These are phyloP conservation scores for Daucus carota DNA, from an alignment of 129 eudicot genomes.

Conservation along the genomic window DNA sequence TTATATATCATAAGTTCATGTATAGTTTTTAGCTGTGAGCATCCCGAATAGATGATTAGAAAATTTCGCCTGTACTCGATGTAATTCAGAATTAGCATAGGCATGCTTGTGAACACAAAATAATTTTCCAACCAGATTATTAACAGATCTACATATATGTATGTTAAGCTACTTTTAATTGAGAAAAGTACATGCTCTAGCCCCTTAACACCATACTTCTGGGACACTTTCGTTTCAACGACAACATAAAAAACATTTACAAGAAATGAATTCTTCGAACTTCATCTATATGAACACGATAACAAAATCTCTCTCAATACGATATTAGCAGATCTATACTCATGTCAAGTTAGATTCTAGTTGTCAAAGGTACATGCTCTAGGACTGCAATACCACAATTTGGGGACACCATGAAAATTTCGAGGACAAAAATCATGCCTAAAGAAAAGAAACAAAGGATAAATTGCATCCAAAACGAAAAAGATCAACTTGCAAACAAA, in stretches of 20 bases:
- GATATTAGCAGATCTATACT: background rate
- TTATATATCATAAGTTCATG: background rate
- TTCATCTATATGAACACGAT: background rate
- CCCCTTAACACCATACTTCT: background rate
- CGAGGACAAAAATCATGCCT: background rate
- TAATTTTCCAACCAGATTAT: background rate
- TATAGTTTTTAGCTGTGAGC: background rate
- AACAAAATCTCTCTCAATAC: background rate
- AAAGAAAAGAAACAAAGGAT: background rate
- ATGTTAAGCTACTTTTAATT: background rate
- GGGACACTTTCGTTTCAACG: background rate
- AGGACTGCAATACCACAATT: background rate
- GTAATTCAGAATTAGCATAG: background rate
- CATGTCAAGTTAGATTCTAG: background rate
- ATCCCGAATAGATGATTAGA: background rate
- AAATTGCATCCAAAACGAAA: background rate
- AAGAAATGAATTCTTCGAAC: background rate
- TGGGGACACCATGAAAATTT: background rate
- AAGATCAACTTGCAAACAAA: background rate
- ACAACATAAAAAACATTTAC: background rate
- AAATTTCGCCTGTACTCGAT: background rate
- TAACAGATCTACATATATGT: background rate
- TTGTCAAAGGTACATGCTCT: background rate
- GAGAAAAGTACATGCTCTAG: background rate
- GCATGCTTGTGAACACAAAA: background rate